These are phyloP conservation scores for Aspergillus sp. DNA, from an alignment of 2,329 filamentous ascomycete species.

Conservation along the genomic window DNA sequence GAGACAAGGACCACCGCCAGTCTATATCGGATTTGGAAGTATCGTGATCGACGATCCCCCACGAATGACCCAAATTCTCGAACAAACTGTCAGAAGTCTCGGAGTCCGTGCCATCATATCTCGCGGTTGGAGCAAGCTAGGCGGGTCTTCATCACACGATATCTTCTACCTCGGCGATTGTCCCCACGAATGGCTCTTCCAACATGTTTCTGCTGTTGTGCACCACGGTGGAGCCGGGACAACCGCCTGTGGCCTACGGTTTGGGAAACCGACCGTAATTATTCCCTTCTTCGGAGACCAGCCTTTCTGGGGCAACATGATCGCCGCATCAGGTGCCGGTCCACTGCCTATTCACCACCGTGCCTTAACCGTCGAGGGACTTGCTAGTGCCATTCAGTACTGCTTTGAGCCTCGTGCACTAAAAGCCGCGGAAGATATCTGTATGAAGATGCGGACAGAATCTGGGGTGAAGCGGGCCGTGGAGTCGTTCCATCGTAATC, in stretches of 20 bases:
- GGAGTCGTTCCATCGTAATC: conserved; percentile 45
- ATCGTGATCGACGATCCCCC: conserved; percentile 56
- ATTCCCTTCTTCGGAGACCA: conserved; percentile 61
- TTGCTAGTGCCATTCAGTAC: conserved; percentile 48
- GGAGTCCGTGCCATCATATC: conserved; percentile 56
- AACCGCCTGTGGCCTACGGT: conserved; percentile 54
- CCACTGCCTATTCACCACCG: conserved; percentile 50
- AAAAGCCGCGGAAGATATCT: conserved; percentile 38
- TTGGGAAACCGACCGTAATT: conserved; percentile 53
- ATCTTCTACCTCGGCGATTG: conserved; percentile 56
- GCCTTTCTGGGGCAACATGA: conserved; percentile 56
- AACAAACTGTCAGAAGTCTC: conserved; percentile 47
- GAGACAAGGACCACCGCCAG: conserved; percentile 46
- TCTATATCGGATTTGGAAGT: conserved; percentile 59
- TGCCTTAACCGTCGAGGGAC: conserved; percentile 43
- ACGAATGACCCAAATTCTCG: conserved; percentile 45
- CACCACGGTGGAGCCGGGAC: conserved; percentile 63
- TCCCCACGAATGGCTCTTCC: conserved; percentile 61
- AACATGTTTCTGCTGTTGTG: conserved; percentile 55
- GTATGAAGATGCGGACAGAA: conserved; percentile 42
- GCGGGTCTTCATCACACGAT: conserved; percentile 32
- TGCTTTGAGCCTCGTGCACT: conserved; percentile 42
- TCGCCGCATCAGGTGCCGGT: conserved; percentile 51
- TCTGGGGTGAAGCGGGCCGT: conserved; percentile 43
- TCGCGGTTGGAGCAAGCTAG: conserved; percentile 54